Percentiles rank a stretch among this genome's conserved stretches.
These are phyloP conservation scores for Papilionanthe hybrid DNA, from an alignment of 116 monocot genomes.

Conservation along the genomic window DNA sequence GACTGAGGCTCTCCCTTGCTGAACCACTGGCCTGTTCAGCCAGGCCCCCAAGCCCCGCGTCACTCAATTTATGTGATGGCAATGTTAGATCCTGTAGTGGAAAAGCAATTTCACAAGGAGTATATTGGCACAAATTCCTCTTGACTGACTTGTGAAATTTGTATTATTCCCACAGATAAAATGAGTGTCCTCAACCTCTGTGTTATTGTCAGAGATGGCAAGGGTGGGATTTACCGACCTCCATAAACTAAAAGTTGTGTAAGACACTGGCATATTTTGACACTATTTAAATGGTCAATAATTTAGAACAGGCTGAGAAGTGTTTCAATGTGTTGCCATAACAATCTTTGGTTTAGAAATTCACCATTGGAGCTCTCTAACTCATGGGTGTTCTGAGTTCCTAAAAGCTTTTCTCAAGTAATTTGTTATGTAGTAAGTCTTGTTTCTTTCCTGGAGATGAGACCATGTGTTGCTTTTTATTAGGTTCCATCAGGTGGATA, in stretches of 20 bases:
- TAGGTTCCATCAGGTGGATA: slow-evolving; percentile 99
- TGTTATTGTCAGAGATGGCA: too few relatives aligned
- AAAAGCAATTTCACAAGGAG: too few relatives aligned
- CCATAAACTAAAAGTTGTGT: not conserved
- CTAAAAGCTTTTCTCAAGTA: not conserved
- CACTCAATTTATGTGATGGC: too few relatives aligned
- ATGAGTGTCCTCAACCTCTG: too few relatives aligned
- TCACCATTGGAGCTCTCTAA: not conserved
- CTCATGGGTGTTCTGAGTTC: not conserved
- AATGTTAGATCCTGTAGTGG: too few relatives aligned
- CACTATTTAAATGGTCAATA: not conserved
- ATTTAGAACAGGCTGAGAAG: not conserved
- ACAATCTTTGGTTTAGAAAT: not conserved
- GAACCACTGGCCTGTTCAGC: too few relatives aligned
- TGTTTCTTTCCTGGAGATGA: not conserved
- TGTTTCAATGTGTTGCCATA: not conserved
- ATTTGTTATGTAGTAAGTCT: not conserved
- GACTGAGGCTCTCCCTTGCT: too few relatives aligned
- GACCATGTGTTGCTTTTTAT: not conserved
- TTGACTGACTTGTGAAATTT: too few relatives aligned
- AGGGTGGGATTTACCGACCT: not conserved
- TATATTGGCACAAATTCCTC: too few relatives aligned
- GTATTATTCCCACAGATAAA: too few relatives aligned
- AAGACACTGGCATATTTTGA: not conserved
- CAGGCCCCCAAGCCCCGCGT: too few relatives aligned